Conservation (phyloP, 345 rosid genomes). For the Moricandia moricandioides region DNA sequence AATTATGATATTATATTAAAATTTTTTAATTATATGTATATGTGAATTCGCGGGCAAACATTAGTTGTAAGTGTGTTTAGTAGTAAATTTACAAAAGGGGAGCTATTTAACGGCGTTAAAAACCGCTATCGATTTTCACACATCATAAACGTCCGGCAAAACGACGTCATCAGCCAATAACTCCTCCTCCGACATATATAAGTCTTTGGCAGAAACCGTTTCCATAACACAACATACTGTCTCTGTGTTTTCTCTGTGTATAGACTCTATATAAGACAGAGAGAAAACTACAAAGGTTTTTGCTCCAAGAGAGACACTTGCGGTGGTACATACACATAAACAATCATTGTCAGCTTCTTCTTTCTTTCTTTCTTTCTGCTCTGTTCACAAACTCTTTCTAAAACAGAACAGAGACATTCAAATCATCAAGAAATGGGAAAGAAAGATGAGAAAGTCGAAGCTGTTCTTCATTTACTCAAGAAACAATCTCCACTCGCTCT, state of each 20-base stretch:
- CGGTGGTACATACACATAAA: not conserved
- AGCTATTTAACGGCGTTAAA: conserved; percentile 23
- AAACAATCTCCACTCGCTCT: conserved; percentile 72
- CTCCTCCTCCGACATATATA: conserved; percentile 23
- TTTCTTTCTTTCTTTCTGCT: not conserved
- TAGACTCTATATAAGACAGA: not conserved
- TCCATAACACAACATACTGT: conserved; percentile 19
- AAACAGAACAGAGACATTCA: not conserved
- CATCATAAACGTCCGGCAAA: conserved; percentile 18
- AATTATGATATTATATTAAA: too few relatives aligned
- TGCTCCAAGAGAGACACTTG: conserved; percentile 13
- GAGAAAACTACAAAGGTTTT: not conserved
- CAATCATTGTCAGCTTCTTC: conserved; percentile 18
- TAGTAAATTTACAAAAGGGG: not conserved
- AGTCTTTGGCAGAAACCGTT: conserved; percentile 19
- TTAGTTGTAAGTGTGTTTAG: not conserved
- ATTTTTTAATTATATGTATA: too few relatives aligned
- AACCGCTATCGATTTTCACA: not conserved
- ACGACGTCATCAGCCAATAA: conserved; percentile 26
- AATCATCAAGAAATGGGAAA: conserved; percentile 53
- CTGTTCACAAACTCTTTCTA: not conserved
- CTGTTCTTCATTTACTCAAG: conserved; percentile 59
- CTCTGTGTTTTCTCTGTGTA: not conserved
- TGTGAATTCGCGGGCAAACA: too few relatives aligned
- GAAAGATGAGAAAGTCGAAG: conserved; percentile 63